Base-by-base conservation (phyloP, 352 stramenopile species). In the Phytopythium litorale region DNA sequence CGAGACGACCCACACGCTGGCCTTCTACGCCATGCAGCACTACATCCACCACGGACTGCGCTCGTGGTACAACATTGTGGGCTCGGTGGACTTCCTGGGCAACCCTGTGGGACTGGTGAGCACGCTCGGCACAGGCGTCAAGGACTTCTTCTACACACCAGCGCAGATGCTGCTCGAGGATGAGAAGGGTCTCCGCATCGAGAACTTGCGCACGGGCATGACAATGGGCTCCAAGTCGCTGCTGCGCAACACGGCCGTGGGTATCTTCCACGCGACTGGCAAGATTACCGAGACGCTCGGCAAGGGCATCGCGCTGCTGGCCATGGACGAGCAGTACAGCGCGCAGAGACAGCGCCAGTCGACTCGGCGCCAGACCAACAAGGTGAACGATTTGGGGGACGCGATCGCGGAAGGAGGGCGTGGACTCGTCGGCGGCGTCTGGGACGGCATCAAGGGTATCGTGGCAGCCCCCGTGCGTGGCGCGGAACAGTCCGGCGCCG, bases 71-170 rank as follows among this genome's bases (percentile, higher is more conserved):
- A 89, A 79, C 42, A 94, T 97, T 49, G 84, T 97, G 43, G 89
- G 89, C 4, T 97, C 91, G 4, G 80, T 98, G 1, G 90, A 95
- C 43, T 90, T 97, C 32, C 63, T 98, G 45, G 92, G 92, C 37
- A 96, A 96, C 55, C 92, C 92, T 1, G 91, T 96, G 35, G 90
- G 91, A 2, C 80, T 98, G 18, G 87, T 97, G 49, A 94, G 83
- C 52, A 95, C 88, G 4, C 65, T 98, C 9, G 89, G 89, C 35
- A 87, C 90, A 0, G 92, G 92, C 30, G 90, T 98, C 7, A 94
- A 95, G 45, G 92, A 98, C 60, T 98, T 98, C 71, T 98, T 98
- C 64, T 98, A 97, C 69, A 97, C 96, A 28, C 92, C 92, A 19
- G 92, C 91, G 16, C 86, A 98, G 67, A 97, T 97, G 74, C 72